Evolutionary conservation across 768 basidiomycete species (phyloP), one percentile per base, ranked within the genome.

Genomic region (Serendipita vermifera): DNA sequence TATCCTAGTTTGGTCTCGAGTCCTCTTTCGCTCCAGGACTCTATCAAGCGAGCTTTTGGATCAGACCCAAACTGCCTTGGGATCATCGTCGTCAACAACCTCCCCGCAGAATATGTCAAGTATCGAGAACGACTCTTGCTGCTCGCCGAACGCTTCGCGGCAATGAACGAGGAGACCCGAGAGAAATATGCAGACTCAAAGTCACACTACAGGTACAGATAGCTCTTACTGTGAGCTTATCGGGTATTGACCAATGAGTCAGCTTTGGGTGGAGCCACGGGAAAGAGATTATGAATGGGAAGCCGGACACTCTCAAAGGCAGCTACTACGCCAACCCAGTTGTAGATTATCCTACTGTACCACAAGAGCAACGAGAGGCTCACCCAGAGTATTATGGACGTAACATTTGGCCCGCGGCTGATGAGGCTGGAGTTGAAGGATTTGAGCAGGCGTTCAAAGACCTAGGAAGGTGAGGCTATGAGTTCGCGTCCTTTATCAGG

Each of bases 181-280:
- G 90, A 96, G 66, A 77, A 77, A 55, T 88, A 88, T 63, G 77
- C 81, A 20, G 82, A 92, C 68, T 72, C 81, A 1, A 70, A 68
- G 24, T 85, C 81, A 62, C 78, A 76, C 57, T 96, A 89, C 64
- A 86, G 86, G 85, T 85, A 59, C 53, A 76, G 65, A 35, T 17
- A 17, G 17, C 35, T 6, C n/a, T 31, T 33, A 40, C n/a, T n/a
- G n/a, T n/a, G 51, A 33, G n/a, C 27, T 9, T 14, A 41, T 41
- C 17, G 4, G 39, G 14, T n/a, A n/a, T n/a, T n/a, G n/a, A n/a
- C n/a, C n/a, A n/a, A n/a, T n/a, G n/a, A n/a, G n/a, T n/a, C 59
- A 87, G 84, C 66, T 97, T 92, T 68, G 94, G 94, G n/a, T 98
- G 94, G 94, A 88, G 85, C 39, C 88, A 94, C 69, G 94, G 94